phyloP scores from a whole-genome alignment of 2,329 filamentous ascomycete species.

The Cladosporium sp. region DNA sequence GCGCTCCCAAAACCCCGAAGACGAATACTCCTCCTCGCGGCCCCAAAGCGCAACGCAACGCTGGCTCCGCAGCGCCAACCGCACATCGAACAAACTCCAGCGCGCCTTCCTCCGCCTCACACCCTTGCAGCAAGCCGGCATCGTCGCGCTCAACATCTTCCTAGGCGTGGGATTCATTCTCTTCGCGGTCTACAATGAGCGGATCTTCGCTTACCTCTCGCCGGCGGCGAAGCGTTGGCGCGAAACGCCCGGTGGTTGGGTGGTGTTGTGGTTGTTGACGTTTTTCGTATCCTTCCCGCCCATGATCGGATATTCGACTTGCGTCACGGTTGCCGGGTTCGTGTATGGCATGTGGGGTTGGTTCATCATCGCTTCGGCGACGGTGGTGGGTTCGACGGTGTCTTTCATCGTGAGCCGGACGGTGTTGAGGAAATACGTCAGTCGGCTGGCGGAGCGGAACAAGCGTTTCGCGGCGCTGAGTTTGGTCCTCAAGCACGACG shows the following conservation, averaged over 20 bases:
- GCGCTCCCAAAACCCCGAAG: constrained; percentile 12
- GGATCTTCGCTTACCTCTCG: constrained; percentile 69
- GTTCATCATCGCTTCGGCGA: constrained; percentile 76
- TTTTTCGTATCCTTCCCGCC: constrained; percentile 80
- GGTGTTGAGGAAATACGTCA: constrained; percentile 71
- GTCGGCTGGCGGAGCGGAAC: constrained; percentile 74
- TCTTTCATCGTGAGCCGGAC: constrained; percentile 79
- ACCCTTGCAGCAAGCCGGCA: constrained; percentile 57
- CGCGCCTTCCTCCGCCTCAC: constrained; percentile 53
- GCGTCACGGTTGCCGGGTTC: constrained; percentile 64
- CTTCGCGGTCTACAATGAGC: constrained; percentile 71
- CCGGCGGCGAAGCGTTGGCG: constrained; percentile 75
- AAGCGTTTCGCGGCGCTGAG: constrained; percentile 82
- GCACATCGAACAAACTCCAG: constrained; percentile 35
- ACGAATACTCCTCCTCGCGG: constrained; percentile 17
- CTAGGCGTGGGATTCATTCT: constrained; percentile 57
- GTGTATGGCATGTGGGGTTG: constrained; percentile 74
- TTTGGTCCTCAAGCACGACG: constrained; percentile 84
- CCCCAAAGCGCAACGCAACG: constrained; percentile 36
- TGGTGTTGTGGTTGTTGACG: constrained; percentile 69
- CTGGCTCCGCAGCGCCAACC: constrained; percentile 36
- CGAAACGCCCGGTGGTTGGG: constrained; percentile 63
- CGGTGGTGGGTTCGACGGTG: constrained; percentile 68
- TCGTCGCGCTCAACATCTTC: constrained; percentile 48
- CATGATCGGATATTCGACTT: constrained; percentile 78